Evolutionary conservation across 371 early-diverging fungal genomes (phyloP).

Genomic region (Nosema muscidifuracis): DNA sequence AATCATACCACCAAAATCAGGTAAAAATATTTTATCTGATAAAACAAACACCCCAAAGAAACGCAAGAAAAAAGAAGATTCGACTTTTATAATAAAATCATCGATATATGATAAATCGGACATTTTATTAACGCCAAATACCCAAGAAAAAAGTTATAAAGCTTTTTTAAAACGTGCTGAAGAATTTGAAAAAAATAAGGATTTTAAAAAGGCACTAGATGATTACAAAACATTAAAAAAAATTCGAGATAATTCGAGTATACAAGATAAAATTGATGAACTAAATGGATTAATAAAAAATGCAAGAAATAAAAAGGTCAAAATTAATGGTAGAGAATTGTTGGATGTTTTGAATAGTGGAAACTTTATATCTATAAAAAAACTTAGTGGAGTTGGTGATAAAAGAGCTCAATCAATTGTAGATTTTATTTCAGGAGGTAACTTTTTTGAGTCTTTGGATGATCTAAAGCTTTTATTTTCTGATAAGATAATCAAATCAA

Average conservation of each 20-base stretch:
- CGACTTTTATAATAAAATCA: constrained; percentile 18
- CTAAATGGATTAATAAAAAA: constrained; percentile 6
- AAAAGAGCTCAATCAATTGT: constrained; percentile 66
- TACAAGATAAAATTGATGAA: constrained; percentile 31
- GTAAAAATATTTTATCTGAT: not conserved
- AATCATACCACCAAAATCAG: not conserved
- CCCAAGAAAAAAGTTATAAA: constrained; percentile 46
- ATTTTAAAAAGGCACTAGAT: constrained; percentile 37
- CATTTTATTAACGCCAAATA: constrained; percentile 29
- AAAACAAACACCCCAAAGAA: constrained; percentile 4
- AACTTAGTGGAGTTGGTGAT: constrained; percentile 67
- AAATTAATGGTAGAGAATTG: constrained; percentile 31
- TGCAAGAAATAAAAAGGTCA: constrained; percentile 18
- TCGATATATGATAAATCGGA: constrained; percentile 19
- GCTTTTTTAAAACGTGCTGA: constrained; percentile 43
- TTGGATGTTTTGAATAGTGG: constrained; percentile 65
- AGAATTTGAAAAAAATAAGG: constrained; percentile 28
- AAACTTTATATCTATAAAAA: constrained; percentile 65
- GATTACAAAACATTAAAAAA: constrained; percentile 50
- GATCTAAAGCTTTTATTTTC: constrained; percentile 44
- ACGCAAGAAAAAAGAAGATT: constrained; percentile 7
- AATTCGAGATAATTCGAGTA: constrained; percentile 18
- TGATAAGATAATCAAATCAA: constrained; percentile 40
- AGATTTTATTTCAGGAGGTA: constrained; percentile 58
- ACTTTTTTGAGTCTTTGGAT: constrained; percentile 31